phyloP scores from a whole-genome alignment of 2,329 filamentous ascomycete genomes.

The Fusarium pilosicola region DNA sequence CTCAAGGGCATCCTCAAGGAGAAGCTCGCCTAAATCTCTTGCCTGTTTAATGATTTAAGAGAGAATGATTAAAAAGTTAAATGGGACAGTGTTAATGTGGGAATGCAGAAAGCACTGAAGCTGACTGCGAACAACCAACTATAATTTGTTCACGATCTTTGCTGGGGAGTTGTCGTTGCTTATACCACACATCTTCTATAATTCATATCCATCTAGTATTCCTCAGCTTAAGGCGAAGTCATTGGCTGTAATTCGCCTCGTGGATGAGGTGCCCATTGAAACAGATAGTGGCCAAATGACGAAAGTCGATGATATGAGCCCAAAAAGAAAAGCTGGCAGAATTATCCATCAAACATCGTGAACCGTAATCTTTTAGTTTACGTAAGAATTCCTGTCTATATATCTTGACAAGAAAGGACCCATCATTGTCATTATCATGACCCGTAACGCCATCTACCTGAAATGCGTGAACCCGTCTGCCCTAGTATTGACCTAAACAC shows the following conservation, averaged over 20 bases:
- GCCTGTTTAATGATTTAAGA: slow-evolving; percentile 3
- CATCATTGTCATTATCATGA: not conserved
- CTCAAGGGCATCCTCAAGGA: slow-evolving; percentile 91
- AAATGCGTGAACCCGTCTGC: not conserved
- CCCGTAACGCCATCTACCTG: slow-evolving; percentile 25
- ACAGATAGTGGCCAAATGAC: slow-evolving; percentile 22
- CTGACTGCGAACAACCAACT: slow-evolving; percentile 10
- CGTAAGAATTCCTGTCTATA: not conserved
- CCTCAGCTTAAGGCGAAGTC: not conserved
- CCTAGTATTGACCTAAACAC: not conserved
- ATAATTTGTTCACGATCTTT: slow-evolving; percentile 15
- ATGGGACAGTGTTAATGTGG: slow-evolving; percentile 6
- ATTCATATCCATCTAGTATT: slow-evolving; percentile 1
- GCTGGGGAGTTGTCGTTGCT: slow-evolving; percentile 22
- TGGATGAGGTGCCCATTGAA: not conserved
- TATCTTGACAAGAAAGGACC: slow-evolving; percentile 5
- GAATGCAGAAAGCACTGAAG: slow-evolving; percentile 10
- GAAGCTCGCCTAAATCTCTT: slow-evolving; percentile 72
- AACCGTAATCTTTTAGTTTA: not conserved
- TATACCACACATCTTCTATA: slow-evolving; percentile 35
- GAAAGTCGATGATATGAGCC: slow-evolving; percentile 28
- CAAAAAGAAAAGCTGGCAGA: not conserved
- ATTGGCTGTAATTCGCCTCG: not conserved
- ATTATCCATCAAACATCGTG: not conserved
- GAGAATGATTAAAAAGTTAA: slow-evolving; percentile 33